Base-by-base conservation (phyloP, 2,329 filamentous ascomycete genomes). In the Cryphonectria nitschkei region DNA sequence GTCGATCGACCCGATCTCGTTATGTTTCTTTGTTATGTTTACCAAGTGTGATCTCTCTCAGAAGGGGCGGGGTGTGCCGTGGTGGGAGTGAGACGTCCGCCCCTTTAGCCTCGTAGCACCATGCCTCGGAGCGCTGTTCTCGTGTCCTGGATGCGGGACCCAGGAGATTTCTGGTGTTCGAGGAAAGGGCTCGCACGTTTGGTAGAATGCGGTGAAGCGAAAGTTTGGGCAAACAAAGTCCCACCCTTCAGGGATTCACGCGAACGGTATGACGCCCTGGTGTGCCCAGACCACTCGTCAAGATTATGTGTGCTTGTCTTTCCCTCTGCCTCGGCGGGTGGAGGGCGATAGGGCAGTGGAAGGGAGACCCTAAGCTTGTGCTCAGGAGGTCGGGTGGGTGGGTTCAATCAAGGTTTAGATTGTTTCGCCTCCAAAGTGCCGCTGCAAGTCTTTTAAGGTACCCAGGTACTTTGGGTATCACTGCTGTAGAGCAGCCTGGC, bases 71-170 rank as follows among this genome's bases (percentile, higher is more conserved):
- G 63, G 32, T 71, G 69, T 65, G 64, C 56, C 67, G 71, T 73
- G 62, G 37, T 73, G 66, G 58, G 61, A 68, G 58, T 68, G 69
- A 50, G 46, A 71, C 71, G 71, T 71, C 71, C 71, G 71, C 71
- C 69, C 69, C 69, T 67, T 73, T 73, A 73, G 64, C 65, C 50
- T 71, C 67, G 56, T 64, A 41, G 46, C 68, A 69, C 65, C 71
- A 73, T 73, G 56, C 70, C 71, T 71, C 34, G 66, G 8, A 34
- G 56, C 46, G 37, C 43, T 56, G 26, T 54, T 63, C 37, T 34
- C 39, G 58, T 68, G 66, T 50, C 56, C 56, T 63, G 13, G 41
- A 29, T 13, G 43, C 66, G 56, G 58, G 37, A 37, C 16, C 43
- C 43, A 54, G 60, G 26, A 63, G 60, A 22, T 63, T 62, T 43